Evolutionary conservation across 805 yeast species (phyloP).

Genomic region (Candida boidinii): DNA sequence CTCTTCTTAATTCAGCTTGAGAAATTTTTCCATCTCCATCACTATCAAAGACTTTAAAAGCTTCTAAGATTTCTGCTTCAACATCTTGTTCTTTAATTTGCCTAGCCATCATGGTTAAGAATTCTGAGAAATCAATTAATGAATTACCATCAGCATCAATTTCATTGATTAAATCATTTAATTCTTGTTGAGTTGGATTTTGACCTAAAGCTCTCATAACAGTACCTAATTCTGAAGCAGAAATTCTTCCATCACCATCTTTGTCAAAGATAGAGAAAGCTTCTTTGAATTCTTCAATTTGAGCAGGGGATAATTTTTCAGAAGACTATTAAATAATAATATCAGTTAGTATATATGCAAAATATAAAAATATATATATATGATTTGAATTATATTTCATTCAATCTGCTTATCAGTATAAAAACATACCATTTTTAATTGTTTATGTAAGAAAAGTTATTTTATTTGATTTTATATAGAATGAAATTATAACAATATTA

Average conservation of each 20-base stretch:
- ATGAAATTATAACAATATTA: no score
- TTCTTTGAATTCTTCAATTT: conserved; percentile 90
- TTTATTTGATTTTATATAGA: no score
- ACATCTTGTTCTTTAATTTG: conserved; percentile 95
- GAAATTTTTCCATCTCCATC: conserved; percentile 96
- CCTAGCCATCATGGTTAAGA: conserved; percentile 79
- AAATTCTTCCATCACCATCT: conserved; percentile 94
- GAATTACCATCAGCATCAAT: conserved; percentile 96
- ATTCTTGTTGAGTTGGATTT: conserved; percentile 93
- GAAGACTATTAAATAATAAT: conserved; percentile 49
- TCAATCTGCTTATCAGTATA: no score
- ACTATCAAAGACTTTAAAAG: conserved; percentile 94
- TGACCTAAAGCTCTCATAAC: conserved; percentile 99
- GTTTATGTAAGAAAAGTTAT: no score
- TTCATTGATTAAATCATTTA: conserved; percentile 94
- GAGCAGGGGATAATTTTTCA: conserved; percentile 81
- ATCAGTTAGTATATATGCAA: no score
- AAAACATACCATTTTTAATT: no score
- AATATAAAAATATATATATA: no score
- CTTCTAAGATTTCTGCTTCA: conserved; percentile 95
- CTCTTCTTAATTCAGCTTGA: conserved; percentile 94
- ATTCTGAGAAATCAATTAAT: conserved; percentile 73
- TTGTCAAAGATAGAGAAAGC: conserved; percentile 96
- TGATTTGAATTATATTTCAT: no score
- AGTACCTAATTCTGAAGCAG: conserved; percentile 91